A percentile compares a stretch with the other conserved stretches of the same genome.
These are phyloP conservation scores for Kluyveromyces aestuarii DNA, from an alignment of 805 yeast genomes.

Conservation along the genomic window DNA sequence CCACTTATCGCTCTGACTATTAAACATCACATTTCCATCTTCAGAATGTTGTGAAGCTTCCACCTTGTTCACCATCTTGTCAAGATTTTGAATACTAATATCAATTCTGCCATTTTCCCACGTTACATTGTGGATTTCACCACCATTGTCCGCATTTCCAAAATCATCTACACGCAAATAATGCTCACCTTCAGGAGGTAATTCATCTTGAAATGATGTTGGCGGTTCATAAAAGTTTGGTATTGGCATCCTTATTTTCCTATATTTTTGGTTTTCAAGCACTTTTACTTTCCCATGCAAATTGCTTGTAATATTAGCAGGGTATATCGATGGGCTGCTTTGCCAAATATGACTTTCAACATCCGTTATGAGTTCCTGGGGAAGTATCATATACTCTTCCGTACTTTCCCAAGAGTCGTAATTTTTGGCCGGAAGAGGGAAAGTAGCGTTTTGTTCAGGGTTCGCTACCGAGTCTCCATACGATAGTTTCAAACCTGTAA, in stretches of 20 bases:
- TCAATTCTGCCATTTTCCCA: conserved; percentile 20
- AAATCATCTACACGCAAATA: conserved; percentile 6
- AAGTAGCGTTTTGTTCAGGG: conserved; percentile 37
- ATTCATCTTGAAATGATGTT: conserved; percentile 18
- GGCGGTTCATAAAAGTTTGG: conserved; percentile 26
- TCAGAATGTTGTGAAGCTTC: conserved; percentile 29
- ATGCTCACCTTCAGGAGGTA: conserved; percentile 20
- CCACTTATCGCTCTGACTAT: conserved; percentile 30
- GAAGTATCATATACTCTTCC: conserved; percentile 49
- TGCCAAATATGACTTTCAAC: conserved; percentile 48
- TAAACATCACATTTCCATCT: conserved; percentile 15
- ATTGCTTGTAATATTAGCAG: conserved; percentile 41
- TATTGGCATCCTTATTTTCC: conserved; percentile 25
- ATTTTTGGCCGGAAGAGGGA: conserved; percentile 45
- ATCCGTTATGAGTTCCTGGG: conserved; percentile 41
- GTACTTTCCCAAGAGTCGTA: conserved; percentile 39
- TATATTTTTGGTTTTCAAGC: conserved; percentile 11
- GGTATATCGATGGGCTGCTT: conserved; percentile 22
- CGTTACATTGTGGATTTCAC: conserved; percentile 23
- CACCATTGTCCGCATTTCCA: conserved; percentile 13
- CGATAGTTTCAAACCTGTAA: conserved; percentile 64
- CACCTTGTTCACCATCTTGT: conserved; percentile 20
- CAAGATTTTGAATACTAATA: conserved; percentile 16
- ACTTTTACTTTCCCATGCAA: conserved; percentile 35
- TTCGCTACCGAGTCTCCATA: conserved; percentile 48